Conservation (phyloP, 257 asterid genomes). For the Penstemon newberryi region DNA sequence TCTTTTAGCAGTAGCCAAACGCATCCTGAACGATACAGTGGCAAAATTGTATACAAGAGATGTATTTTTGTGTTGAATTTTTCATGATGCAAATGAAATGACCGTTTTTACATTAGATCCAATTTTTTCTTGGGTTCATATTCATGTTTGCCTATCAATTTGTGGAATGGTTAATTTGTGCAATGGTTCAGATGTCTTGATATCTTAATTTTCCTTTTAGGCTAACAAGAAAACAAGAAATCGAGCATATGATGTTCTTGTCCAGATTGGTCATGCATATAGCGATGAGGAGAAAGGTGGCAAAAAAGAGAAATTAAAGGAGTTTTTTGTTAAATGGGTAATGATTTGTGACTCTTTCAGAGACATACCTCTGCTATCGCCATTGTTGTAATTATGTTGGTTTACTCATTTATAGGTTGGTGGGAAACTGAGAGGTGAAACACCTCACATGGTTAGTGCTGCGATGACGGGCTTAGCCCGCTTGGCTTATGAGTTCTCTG, state of each 20-base stretch:
- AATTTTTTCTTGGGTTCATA: neutral
- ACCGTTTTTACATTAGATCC: neutral
- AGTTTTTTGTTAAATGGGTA: conserved; percentile 73
- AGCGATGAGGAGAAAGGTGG: conserved; percentile 74
- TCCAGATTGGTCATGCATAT: conserved; percentile 88
- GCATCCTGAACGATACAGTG: neutral
- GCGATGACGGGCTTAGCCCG: conserved; percentile 96
- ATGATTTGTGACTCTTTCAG: conserved; percentile 12
- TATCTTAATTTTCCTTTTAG: conserved; percentile 39
- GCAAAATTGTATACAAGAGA: neutral
- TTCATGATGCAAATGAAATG: neutral
- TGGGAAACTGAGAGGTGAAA: conserved; percentile 87
- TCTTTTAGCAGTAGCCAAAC: conserved; percentile 3
- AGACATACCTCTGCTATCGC: conserved; percentile 16
- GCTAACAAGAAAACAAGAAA: conserved; percentile 89
- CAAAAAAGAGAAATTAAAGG: conserved; percentile 55
- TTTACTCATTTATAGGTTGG: conserved; percentile 60
- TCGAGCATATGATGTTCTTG: conserved; percentile 90
- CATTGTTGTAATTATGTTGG: conserved; percentile 10
- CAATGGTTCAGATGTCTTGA: conserved; percentile 22
- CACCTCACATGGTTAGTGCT: conserved; percentile 95
- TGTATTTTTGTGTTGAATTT: neutral
- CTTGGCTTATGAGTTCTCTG: conserved; percentile 91
- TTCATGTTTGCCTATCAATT: neutral
- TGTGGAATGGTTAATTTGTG: conserved; percentile 20